A percentile compares a stretch with the other conserved stretches of the same genome.
Evolutionary conservation across 352 stramenopile species (phyloP).

Genomic region (Pythium pectinolyticum): DNA sequence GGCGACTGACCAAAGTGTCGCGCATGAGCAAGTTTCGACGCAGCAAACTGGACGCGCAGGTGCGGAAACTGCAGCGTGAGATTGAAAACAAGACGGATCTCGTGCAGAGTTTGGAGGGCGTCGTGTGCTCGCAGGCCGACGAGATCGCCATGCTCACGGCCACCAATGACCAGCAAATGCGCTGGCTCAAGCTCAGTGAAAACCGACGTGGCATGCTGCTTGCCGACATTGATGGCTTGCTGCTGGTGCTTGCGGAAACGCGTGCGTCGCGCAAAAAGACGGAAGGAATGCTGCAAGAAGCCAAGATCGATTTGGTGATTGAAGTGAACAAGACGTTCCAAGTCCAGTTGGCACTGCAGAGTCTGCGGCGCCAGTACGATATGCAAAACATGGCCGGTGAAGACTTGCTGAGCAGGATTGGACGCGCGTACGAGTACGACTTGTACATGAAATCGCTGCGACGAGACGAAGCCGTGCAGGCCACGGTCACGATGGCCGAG

Average conservation of each 20-base stretch:
- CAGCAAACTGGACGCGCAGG: conserved; percentile 62
- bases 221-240: conserved; percentile 47
- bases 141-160: conserved; percentile 43
- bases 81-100: conserved; percentile 44
- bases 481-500: conserved; percentile 42
- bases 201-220: conserved; percentile 55
- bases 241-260: conserved; percentile 25
- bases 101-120: conserved; percentile 46
- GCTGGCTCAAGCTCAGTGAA: conserved; percentile 38
- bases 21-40: conserved; percentile 69
- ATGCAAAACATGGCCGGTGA: conserved; percentile 51
- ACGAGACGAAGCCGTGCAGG: conserved; percentile 57
- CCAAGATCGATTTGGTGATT: conserved; percentile 44
- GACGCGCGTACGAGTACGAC: conserved; percentile 59
- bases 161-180: conserved; percentile 43
- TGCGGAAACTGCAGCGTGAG: conserved; percentile 62
- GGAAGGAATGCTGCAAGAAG: conserved; percentile 33
- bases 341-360: conserved; percentile 40
- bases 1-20: conserved; percentile 33
- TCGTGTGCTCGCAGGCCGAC: conserved; percentile 58
- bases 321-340: conserved; percentile 50
- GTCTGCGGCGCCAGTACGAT: conserved; percentile 46
- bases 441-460: conserved; percentile 62
- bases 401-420: conserved; percentile 56
- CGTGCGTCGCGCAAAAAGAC: conserved; percentile 24